Evolutionary conservation across 345 rosid species (phyloP).

Genomic region (Hibiscus mutabilis): DNA sequence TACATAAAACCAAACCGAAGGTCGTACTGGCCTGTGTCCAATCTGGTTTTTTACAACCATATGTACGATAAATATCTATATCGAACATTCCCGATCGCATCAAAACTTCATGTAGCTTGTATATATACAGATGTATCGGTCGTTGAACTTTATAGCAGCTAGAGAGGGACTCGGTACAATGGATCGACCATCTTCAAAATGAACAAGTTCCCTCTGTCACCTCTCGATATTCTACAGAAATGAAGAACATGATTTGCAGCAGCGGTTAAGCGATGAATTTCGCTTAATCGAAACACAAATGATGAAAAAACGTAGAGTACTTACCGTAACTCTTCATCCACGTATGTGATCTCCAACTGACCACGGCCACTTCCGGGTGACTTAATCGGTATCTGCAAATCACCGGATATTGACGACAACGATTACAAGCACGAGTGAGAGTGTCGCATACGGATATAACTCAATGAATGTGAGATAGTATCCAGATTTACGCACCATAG

Average conservation of each 20-base stretch:
- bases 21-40: not conserved
- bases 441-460: not conserved
- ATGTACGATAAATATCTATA: not conserved
- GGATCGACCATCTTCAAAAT: constrained; percentile 39
- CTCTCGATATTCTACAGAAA: constrained; percentile 36
- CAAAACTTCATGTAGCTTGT: not conserved
- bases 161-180: constrained; percentile 29
- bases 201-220: constrained; percentile 36
- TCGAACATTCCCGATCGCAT: no score
- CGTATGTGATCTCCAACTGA: constrained; percentile 39
- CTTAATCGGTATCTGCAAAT: constrained; percentile 27
- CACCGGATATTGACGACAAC: not conserved
- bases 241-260: not conserved
- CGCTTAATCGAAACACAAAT: not conserved
- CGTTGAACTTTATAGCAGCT: not conserved
- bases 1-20: not conserved
- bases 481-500: no score
- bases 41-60: not conserved
- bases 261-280: no score
- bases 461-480: not conserved
- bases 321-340: constrained; percentile 38
- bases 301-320: not conserved
- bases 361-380: constrained; percentile 38
- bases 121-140: not conserved
- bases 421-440: not conserved